A percentile compares a stretch with the other conserved stretches of the same genome.
These are phyloP conservation scores for Cyclospora cayetanensis DNA, from an alignment of 169 alveolate genomes.

Conservation along the genomic window DNA sequence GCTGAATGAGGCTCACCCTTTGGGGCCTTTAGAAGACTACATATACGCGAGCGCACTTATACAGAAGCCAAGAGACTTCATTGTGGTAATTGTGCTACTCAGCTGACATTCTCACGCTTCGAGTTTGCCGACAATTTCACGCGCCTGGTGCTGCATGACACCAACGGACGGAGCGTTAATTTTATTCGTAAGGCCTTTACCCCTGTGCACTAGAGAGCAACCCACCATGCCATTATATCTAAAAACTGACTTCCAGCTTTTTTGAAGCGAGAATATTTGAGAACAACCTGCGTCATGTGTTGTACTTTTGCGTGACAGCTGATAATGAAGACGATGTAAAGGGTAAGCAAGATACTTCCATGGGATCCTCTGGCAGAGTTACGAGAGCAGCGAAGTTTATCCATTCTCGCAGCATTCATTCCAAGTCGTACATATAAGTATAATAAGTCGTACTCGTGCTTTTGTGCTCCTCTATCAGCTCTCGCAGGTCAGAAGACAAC, in stretches of 20 bases:
- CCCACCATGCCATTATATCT: no score
- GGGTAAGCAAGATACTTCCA: not conserved
- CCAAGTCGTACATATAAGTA: not conserved
- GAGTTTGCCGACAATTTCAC: constrained; percentile 26
- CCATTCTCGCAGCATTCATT: not conserved
- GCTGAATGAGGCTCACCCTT: no score
- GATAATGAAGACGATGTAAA: constrained; percentile 28
- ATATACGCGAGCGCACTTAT: no score
- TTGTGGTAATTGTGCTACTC: no score
- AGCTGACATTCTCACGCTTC: constrained; percentile 23
- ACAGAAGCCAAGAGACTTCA: no score
- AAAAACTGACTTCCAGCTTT: not conserved
- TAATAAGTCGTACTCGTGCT: not conserved
- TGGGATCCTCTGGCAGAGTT: not conserved
- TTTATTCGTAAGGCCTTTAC: constrained; percentile 16
- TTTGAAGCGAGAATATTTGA: not conserved
- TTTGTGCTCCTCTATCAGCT: not conserved
- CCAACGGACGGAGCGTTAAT: constrained; percentile 37
- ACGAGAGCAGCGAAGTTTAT: not conserved
- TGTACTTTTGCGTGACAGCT: not conserved
- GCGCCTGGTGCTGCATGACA: not conserved
- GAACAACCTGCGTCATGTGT: not conserved
- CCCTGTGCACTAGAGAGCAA: no score
- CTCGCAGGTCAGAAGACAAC: not conserved
- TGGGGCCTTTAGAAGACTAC: no score